These are phyloP conservation scores for Lepidium didymum DNA, from an alignment of 345 rosid genomes.

Conservation along the genomic window DNA sequence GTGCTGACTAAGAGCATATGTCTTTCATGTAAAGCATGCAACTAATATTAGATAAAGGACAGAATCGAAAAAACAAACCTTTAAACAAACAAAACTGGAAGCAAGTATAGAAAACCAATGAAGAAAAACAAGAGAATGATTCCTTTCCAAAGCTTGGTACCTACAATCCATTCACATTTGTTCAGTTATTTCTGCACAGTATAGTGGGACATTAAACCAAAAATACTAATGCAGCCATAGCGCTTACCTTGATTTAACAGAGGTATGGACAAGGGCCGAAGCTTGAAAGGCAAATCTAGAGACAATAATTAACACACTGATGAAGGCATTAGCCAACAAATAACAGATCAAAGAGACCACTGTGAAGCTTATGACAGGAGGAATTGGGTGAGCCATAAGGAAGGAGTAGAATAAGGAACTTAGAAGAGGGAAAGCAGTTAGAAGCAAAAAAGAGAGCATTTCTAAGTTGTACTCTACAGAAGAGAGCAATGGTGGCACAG, in stretches of 20 bases:
- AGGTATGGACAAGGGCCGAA: slow-evolving; percentile 57
- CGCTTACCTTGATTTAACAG: slow-evolving; percentile 62
- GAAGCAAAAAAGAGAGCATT: slow-evolving; percentile 55
- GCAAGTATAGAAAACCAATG: slow-evolving; percentile 54
- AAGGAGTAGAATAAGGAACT: slow-evolving; percentile 51
- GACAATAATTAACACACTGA: slow-evolving; percentile 46
- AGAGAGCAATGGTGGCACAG: slow-evolving; percentile 63
- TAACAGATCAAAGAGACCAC: slow-evolving; percentile 62
- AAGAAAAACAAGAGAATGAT: slow-evolving; percentile 38
- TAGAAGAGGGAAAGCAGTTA: slow-evolving; percentile 51
- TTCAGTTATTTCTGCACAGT: slow-evolving; percentile 12
- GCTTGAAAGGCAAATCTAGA: slow-evolving; percentile 67
- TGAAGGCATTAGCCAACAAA: slow-evolving; percentile 62
- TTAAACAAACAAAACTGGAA: slow-evolving; percentile 54
- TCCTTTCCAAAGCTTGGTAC: slow-evolving; percentile 56
- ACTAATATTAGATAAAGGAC: neutral
- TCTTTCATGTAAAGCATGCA: neutral
- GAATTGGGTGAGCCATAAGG: slow-evolving; percentile 57
- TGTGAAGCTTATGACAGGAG: slow-evolving; percentile 62
- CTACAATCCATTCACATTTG: slow-evolving; percentile 34
- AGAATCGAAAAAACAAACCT: slow-evolving; percentile 38
- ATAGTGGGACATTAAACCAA: neutral
- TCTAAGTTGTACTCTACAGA: slow-evolving; percentile 78
- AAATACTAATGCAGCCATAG: slow-evolving; percentile 1
- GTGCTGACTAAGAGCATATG: neutral